Conservation (phyloP, 441 rosid genomes). For the Manihot esculenta region DNA sequence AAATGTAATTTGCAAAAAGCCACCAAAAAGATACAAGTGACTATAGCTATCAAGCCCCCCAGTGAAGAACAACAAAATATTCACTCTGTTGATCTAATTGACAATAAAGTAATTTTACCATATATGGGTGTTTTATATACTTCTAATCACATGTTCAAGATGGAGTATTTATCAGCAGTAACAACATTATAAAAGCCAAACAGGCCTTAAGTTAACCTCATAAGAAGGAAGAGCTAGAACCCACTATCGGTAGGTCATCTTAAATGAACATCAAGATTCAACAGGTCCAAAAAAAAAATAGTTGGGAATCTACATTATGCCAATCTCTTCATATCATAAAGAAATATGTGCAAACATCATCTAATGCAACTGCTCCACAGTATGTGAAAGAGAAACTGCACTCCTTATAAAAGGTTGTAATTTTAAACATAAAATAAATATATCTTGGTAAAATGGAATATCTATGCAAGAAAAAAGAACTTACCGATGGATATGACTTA, state of each 20-base stretch:
- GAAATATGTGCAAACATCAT: neutral
- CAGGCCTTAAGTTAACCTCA: neutral
- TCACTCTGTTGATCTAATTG: too few species aligned
- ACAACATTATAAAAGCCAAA: neutral
- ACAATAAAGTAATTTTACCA: too few species aligned
- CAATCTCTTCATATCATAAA: neutral
- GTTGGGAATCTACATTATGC: neutral
- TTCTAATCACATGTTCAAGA: too few species aligned
- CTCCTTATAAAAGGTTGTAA: neutral
- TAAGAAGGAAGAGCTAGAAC: neutral
- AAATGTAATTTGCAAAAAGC: neutral
- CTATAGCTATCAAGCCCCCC: neutral
- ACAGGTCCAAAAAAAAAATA: neutral
- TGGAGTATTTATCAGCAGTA: neutral
- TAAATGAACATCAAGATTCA: neutral
- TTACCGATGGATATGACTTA: conserved; percentile 94
- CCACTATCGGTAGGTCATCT: neutral
- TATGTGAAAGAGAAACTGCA: neutral
- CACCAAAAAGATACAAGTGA: neutral
- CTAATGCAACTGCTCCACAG: neutral
- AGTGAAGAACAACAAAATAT: too few species aligned
- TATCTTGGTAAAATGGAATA: neutral
- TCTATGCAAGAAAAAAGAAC: conserved; percentile 25
- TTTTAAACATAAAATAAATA: neutral
- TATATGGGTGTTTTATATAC: too few species aligned